A percentile compares a stretch with the other conserved stretches of the same genome.
Evolutionary conservation across 2,329 filamentous ascomycete genomes (phyloP).

Genomic region (Didymella lethalis): DNA sequence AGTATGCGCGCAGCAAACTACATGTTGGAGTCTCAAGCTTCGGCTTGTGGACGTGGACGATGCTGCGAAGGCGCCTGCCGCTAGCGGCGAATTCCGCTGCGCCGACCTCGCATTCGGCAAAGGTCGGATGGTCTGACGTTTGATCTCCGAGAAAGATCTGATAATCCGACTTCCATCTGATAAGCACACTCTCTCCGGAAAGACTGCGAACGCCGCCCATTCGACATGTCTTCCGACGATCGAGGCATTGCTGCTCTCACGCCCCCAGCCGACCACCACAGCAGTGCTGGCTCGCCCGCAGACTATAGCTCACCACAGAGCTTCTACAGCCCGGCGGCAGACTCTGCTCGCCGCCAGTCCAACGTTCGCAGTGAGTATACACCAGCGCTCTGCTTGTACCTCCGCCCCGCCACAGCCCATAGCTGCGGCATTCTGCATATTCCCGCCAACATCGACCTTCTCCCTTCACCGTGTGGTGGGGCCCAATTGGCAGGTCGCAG

Average conservation of each 20-base stretch:
- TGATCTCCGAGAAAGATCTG: neutral
- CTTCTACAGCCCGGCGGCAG: slow-evolving; percentile 21
- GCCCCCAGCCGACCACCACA: slow-evolving; percentile 23
- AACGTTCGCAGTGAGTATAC: slow-evolving; percentile 31
- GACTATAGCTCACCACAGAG: slow-evolving; percentile 27
- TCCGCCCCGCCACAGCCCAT: slow-evolving; percentile 17
- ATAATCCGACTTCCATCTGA: slow-evolving; percentile 32
- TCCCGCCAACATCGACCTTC: neutral
- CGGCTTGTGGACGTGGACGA: neutral
- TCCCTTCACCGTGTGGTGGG: neutral
- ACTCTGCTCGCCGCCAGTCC: slow-evolving; percentile 25
- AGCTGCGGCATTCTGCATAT: slow-evolving; percentile 2
- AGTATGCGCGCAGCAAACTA: too few species aligned
- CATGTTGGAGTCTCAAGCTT: neutral
- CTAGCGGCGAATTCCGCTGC: slow-evolving; percentile 19
- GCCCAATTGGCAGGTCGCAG: slow-evolving; percentile 4
- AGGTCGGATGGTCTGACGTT: slow-evolving; percentile 26
- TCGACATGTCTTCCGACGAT: slow-evolving; percentile 32
- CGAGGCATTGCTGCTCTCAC: slow-evolving; percentile 24
- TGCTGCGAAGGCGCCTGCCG: neutral
- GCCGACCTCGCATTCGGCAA: slow-evolving; percentile 30
- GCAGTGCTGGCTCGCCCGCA: slow-evolving; percentile 25
- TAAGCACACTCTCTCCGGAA: slow-evolving; percentile 24
- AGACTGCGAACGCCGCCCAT: slow-evolving; percentile 19
- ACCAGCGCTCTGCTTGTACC: slow-evolving; percentile 16